Evolutionary conservation across 106 monocot species (phyloP).

Genomic region (Cymbidium sinense): DNA sequence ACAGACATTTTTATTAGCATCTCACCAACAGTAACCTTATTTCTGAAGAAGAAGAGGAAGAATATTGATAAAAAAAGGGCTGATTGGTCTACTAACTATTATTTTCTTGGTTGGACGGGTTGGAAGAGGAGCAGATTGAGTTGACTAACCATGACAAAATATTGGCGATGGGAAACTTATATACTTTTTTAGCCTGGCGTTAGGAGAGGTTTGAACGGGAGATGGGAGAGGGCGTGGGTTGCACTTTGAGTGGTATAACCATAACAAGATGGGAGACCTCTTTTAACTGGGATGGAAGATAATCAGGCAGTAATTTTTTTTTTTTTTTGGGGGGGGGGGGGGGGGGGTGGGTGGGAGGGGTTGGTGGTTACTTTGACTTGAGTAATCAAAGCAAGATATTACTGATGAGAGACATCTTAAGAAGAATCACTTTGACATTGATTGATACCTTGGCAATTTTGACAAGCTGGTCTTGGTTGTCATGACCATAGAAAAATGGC

Average conservation of each 20-base stretch:
- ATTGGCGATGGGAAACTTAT: neutral
- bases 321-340: too few species aligned
- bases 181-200: neutral
- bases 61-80: neutral
- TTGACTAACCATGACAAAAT: neutral
- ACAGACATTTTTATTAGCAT: neutral
- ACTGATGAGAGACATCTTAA: neutral
- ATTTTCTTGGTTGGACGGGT: neutral
- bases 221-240: neutral
- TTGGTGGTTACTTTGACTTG: neutral
- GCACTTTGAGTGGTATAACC: neutral
- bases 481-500: constrained; percentile 71
- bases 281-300: neutral
- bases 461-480: constrained; percentile 73
- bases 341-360: too few species aligned
- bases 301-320: neutral
- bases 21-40: neutral
- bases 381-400: neutral
- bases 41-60: neutral
- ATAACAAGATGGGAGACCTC: neutral
- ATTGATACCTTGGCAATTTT: constrained; percentile 59
- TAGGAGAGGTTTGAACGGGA: neutral
- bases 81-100: neutral
- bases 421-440: neutral
- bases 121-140: neutral